phyloP scores from a whole-genome alignment of 371 early-diverging fungal genomes.

The Syncephalis fuscata region DNA sequence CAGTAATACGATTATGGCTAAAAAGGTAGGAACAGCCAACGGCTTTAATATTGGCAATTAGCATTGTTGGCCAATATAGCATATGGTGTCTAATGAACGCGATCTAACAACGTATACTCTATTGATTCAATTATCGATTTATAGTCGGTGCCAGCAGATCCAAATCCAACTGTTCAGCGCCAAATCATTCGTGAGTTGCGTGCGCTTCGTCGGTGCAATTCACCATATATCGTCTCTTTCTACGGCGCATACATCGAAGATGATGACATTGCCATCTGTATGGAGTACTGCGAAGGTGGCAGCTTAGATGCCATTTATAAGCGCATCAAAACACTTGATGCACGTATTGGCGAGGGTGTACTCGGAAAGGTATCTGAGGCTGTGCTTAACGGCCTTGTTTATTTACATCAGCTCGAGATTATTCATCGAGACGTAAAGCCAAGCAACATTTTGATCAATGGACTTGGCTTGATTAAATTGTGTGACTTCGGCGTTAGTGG shows the following conservation, averaged over 20 bases:
- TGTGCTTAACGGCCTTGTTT: slow-evolving; percentile 60
- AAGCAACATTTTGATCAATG: slow-evolving; percentile 71
- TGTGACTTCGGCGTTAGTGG: slow-evolving; percentile 93
- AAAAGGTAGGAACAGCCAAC: slow-evolving; percentile 79
- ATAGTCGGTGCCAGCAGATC: slow-evolving; percentile 45
- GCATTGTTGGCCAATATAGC: too few species aligned
- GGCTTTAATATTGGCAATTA: not conserved
- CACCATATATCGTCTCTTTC: slow-evolving; percentile 83
- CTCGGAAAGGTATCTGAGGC: slow-evolving; percentile 66
- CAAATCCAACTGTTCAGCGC: slow-evolving; percentile 50
- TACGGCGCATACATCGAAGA: slow-evolving; percentile 88
- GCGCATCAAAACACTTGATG: slow-evolving; percentile 35
- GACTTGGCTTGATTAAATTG: slow-evolving; percentile 77
- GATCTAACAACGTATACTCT: too few species aligned
- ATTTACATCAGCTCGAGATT: slow-evolving; percentile 54
- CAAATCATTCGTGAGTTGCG: slow-evolving; percentile 84
- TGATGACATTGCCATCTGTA: slow-evolving; percentile 79
- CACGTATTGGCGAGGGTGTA: slow-evolving; percentile 57
- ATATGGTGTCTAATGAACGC: too few species aligned
- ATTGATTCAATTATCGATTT: not conserved
- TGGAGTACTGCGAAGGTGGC: slow-evolving; percentile 85
- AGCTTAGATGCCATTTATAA: slow-evolving; percentile 67
- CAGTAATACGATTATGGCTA: slow-evolving; percentile 75
- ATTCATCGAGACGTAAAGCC: slow-evolving; percentile 93
- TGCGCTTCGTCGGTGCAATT: slow-evolving; percentile 74